Conservation (phyloP, 306 rosid species). For the Luffa acutangula region DNA sequence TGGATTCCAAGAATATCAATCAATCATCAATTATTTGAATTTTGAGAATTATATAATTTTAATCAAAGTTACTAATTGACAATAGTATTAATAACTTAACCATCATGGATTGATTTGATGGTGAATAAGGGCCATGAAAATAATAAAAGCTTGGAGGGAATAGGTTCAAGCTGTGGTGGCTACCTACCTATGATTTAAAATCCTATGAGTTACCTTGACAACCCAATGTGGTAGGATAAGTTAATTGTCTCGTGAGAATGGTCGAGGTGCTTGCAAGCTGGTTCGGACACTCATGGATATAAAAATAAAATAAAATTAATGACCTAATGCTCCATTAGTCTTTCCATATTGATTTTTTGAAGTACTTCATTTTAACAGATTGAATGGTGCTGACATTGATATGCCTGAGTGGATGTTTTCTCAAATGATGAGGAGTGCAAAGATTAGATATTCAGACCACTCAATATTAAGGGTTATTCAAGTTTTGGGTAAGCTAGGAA, state of each 20-base stretch:
- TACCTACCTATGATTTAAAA: too few relatives aligned
- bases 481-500: constrained; percentile 69
- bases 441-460: constrained; percentile 70
- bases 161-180: too few relatives aligned
- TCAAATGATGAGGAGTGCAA: constrained; percentile 83
- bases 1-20: neutral
- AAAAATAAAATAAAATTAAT: neutral
- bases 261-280: too few relatives aligned
- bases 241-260: too few relatives aligned
- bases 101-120: too few relatives aligned
- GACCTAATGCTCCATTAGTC: neutral
- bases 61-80: neutral
- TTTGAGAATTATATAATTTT: neutral
- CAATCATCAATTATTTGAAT: neutral
- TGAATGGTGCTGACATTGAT: constrained; percentile 82
- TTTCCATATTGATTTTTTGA: constrained; percentile 15
- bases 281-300: too few relatives aligned
- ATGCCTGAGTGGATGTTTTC: constrained; percentile 90
- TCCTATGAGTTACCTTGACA: too few relatives aligned
- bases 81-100: neutral
- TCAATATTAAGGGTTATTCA: constrained; percentile 72
- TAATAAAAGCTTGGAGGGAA: too few relatives aligned
- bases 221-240: too few relatives aligned
- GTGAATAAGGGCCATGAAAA: too few relatives aligned
- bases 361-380: constrained; percentile 41